Percentiles rank a stretch among this genome's conserved stretches.
These are phyloP conservation scores for Amanita rimosa DNA, from an alignment of 768 basidiomycete species.

Conservation along the genomic window DNA sequence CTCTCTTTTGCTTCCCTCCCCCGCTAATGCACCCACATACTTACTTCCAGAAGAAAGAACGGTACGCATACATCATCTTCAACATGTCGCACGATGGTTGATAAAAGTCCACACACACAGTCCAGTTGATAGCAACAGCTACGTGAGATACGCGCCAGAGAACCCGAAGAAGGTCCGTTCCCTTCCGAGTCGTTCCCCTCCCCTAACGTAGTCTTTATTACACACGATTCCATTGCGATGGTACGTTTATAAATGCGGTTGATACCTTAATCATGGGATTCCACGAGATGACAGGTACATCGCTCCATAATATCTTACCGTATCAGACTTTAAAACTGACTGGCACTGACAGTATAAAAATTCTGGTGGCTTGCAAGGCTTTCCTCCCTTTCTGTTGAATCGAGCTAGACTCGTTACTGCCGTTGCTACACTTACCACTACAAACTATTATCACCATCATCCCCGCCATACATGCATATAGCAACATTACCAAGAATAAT, in stretches of 20 bases:
- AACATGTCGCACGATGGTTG: neutral
- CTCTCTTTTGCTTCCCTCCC: neutral
- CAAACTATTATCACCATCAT: too few species aligned
- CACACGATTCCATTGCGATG: constrained; percentile 79
- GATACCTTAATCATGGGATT: neutral
- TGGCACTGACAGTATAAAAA: too few species aligned
- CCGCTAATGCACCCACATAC: neutral
- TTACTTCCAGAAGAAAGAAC: constrained; percentile 33
- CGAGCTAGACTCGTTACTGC: too few species aligned
- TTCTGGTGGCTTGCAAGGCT: too few species aligned
- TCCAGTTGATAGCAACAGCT: constrained; percentile 76
- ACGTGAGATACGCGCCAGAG: constrained; percentile 65
- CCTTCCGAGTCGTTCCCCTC: constrained; percentile 1
- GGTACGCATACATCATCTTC: constrained; percentile 39
- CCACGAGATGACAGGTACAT: neutral
- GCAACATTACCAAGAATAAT: too few species aligned
- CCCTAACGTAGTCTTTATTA: constrained; percentile 14
- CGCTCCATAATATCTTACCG: too few species aligned
- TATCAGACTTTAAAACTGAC: too few species aligned
- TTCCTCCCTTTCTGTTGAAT: too few species aligned
- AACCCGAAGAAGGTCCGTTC: constrained; percentile 74
- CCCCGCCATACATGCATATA: too few species aligned
- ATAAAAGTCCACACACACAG: constrained; percentile 25
- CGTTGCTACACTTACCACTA: too few species aligned
- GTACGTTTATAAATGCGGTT: constrained; percentile 24